Evolutionary conservation across 176 grass and related monocot species (phyloP).

Genomic region (Carex kokanica): DNA sequence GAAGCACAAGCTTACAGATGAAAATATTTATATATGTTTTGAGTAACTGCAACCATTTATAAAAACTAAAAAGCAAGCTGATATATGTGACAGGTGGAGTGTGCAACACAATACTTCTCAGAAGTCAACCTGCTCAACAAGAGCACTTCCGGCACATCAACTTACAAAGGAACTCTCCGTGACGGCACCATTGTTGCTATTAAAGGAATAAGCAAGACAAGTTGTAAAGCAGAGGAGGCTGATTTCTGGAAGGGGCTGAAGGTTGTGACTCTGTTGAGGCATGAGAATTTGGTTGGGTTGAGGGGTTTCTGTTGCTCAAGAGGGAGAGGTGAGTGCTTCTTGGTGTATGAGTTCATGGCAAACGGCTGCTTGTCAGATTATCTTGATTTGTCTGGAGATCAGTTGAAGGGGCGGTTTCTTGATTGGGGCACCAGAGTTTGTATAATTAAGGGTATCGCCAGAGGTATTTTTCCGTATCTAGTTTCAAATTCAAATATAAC

Average conservation of each 20-base stretch:
- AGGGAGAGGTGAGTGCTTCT: conserved; percentile 66
- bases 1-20: not conserved
- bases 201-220: conserved; percentile 79
- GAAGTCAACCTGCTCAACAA: conserved; percentile 54
- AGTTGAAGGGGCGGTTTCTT: conserved; percentile 26
- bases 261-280: conserved; percentile 41
- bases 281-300: conserved; percentile 66
- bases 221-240: conserved; percentile 67
- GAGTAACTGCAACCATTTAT: not conserved
- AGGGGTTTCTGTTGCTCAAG: conserved; percentile 69
- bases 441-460: conserved; percentile 71
- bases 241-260: conserved; percentile 65
- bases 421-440: conserved; percentile 60
- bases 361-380: conserved; percentile 57
- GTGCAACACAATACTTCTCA: conserved; percentile 65
- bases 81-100: conserved; percentile 33
- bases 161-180: conserved; percentile 52
- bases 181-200: conserved; percentile 50
- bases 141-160: conserved; percentile 45
- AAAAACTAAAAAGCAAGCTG: not conserved
- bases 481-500: conserved; percentile 2
- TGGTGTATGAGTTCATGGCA: conserved; percentile 68
- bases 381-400: conserved; percentile 42
- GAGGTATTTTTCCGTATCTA: conserved; percentile 34
- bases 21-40: not conserved